These are phyloP conservation scores for Sambucus nigra DNA, from an alignment of 129 eudicot genomes.

Conservation along the genomic window DNA sequence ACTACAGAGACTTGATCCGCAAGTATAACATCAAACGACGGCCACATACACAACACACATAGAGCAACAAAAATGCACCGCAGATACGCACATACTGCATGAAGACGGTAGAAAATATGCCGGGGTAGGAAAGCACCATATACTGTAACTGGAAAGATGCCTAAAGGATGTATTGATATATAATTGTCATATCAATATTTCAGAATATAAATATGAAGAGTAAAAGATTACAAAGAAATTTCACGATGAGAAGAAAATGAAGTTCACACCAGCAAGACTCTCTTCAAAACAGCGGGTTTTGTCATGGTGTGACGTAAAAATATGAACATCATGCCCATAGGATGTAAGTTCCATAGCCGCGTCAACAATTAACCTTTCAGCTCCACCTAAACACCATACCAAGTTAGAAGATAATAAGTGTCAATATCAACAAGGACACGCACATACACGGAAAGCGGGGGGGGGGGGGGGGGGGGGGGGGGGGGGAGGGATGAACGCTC, in stretches of 20 bases:
- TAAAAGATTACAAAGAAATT: constrained; percentile 6
- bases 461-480: neutral
- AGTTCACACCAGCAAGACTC: constrained; percentile 56
- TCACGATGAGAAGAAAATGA: neutral
- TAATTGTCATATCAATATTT: neutral
- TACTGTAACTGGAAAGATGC: constrained; percentile 76
- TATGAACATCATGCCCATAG: constrained; percentile 73
- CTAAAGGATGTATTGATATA: constrained; percentile 22
- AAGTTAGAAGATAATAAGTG: neutral
- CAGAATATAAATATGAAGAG: neutral
- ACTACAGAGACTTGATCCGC: constrained; percentile 96
- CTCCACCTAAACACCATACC: constrained; percentile 55
- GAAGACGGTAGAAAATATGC: constrained; percentile 79
- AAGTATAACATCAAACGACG: constrained; percentile 67
- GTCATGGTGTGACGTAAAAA: constrained; percentile 91
- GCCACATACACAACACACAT: constrained; percentile 64
- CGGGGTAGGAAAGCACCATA: constrained; percentile 93
- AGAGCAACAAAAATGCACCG: constrained; percentile 95
- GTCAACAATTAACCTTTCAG: constrained; percentile 96
- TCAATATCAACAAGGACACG: neutral
- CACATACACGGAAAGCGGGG: too few species aligned
- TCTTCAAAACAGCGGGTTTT: constrained; percentile 83
- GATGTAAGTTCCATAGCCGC: constrained; percentile 84
- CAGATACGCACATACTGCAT: constrained; percentile 91
- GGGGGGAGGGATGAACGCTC: too few species aligned